phyloP scores from a whole-genome alignment of 2,329 filamentous ascomycete species.

The Huntiella decipiens region DNA sequence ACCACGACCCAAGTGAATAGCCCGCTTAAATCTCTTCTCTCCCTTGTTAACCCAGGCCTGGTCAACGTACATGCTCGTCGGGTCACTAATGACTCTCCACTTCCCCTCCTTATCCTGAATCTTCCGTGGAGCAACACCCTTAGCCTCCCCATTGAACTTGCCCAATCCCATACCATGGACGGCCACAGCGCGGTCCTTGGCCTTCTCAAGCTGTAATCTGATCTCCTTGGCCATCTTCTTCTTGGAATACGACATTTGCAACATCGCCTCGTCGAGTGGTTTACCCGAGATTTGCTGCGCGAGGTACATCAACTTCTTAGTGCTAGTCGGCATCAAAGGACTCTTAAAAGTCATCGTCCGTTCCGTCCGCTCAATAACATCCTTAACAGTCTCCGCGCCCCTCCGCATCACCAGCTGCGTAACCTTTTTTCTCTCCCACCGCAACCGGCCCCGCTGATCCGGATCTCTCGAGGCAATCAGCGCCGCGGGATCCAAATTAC shows the following conservation, averaged over 20 bases:
- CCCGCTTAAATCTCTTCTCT: slow-evolving; percentile 32
- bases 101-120: slow-evolving; percentile 61
- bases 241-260: slow-evolving; percentile 88
- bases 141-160: slow-evolving; percentile 18
- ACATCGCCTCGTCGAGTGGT: slow-evolving; percentile 78
- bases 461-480: slow-evolving; percentile 41
- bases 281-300: slow-evolving; percentile 83
- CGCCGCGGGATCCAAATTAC: slow-evolving; percentile 11
- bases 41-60: slow-evolving; percentile 85
- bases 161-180: slow-evolving; percentile 69
- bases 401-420: slow-evolving; percentile 50
- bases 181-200: slow-evolving; percentile 63
- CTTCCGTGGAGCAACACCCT: slow-evolving; percentile 18
- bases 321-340: slow-evolving; percentile 58
- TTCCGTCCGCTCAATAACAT: slow-evolving; percentile 48
- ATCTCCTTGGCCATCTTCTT: slow-evolving; percentile 82
- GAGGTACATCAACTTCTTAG: slow-evolving; percentile 80
- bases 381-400: slow-evolving; percentile 31
- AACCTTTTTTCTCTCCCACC: slow-evolving; percentile 72
- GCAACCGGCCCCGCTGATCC: slow-evolving; percentile 46
- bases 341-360: slow-evolving; percentile 39
- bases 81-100: slow-evolving; percentile 50
- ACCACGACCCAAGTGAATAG: slow-evolving; percentile 61
- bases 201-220: slow-evolving; percentile 57
- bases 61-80: slow-evolving; percentile 71